Conservation (phyloP, 441 rosid genomes). For the Adansonia grandidieri region DNA sequence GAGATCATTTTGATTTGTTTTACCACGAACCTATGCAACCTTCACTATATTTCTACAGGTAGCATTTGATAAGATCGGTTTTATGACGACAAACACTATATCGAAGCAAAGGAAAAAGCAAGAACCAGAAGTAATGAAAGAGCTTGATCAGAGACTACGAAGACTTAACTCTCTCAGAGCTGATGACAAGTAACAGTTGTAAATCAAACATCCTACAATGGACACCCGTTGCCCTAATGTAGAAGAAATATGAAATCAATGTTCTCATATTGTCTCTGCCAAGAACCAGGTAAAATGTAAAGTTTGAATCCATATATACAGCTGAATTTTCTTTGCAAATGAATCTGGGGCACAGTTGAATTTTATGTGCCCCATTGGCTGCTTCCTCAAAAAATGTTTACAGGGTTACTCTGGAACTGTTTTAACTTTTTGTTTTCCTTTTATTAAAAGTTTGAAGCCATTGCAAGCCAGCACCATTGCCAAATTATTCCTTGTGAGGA, state of each 20-base stretch:
- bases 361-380: not conserved
- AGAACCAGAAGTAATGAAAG: constrained; percentile 97
- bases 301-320: constrained; percentile 29
- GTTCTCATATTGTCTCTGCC: constrained; percentile 15
- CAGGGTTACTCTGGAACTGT: not conserved
- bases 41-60: constrained; percentile 51
- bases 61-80: constrained; percentile 89
- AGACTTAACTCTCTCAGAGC: constrained; percentile 72
- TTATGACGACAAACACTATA: constrained; percentile 81
- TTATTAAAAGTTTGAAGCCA: not conserved
- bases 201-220: constrained; percentile 25
- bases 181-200: constrained; percentile 46
- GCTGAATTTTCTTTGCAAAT: not conserved
- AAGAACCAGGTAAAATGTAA: constrained; percentile 38
- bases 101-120: constrained; percentile 97
- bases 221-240: constrained; percentile 27
- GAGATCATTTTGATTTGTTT: not conserved
- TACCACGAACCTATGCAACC: not conserved
- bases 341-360: constrained; percentile 8
- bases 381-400: not conserved
- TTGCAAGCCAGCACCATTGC: not conserved
- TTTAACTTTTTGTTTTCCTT: not conserved
- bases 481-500: no score
- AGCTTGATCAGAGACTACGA: constrained; percentile 88
- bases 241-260: constrained; percentile 20